A percentile compares a stretch with the other conserved stretches of the same genome.
phyloP scores from a whole-genome alignment of 371 early-diverging fungal species.

The Umbelopsis sp. region DNA sequence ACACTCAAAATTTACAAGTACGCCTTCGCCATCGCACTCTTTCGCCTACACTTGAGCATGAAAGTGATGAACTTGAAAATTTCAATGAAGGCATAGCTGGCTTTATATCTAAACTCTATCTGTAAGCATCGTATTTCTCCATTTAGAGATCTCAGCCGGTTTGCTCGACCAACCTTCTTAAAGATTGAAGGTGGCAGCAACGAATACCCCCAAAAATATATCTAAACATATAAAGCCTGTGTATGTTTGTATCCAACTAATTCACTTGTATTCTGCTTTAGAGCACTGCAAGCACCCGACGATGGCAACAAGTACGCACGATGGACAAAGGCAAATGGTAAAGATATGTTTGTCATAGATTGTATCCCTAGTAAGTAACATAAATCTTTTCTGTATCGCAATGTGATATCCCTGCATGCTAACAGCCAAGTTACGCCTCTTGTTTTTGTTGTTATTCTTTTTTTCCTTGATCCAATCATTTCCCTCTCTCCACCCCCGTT shows the following conservation, averaged over 20 bases:
- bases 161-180: too few species aligned
- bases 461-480: neutral
- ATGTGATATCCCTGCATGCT: slow-evolving; percentile 13
- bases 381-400: neutral
- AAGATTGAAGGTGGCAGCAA: too few species aligned
- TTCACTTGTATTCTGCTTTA: slow-evolving; percentile 13
- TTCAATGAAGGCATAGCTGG: slow-evolving; percentile 40
- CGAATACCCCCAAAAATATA: neutral
- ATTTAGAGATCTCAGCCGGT: neutral
- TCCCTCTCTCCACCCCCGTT: neutral
- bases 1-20: neutral
- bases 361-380: slow-evolving; percentile 37
- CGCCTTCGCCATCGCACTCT: slow-evolving; percentile 9
- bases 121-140: slow-evolving; percentile 25
- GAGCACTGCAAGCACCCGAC: slow-evolving; percentile 39
- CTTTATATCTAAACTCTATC: slow-evolving; percentile 44
- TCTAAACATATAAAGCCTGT: neutral
- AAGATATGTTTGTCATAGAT: slow-evolving; percentile 47
- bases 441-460: too few species aligned
- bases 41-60: slow-evolving; percentile 31
- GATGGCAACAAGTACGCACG: slow-evolving; percentile 42
- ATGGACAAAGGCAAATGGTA: slow-evolving; percentile 43
- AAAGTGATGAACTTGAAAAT: slow-evolving; percentile 1
- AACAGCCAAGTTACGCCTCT: slow-evolving; percentile 3
- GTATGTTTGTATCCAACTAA: slow-evolving; percentile 4